Evolutionary conservation across 2,329 filamentous ascomycete genomes (phyloP).

Genomic region (Colletotrichum higginsianum): DNA sequence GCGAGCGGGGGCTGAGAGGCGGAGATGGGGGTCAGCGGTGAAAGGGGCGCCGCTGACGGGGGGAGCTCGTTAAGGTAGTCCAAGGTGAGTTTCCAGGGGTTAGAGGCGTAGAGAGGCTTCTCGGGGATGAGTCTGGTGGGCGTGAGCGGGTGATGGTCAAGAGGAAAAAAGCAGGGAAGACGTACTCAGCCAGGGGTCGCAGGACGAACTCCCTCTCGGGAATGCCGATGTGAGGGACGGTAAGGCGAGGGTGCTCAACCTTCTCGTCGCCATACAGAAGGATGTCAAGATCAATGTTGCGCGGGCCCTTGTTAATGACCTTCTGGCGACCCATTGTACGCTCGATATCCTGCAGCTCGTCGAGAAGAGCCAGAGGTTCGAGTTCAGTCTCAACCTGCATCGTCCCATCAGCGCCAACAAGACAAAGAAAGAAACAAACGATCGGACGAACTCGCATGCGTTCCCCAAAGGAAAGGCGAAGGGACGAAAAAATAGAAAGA

Average conservation of each 20-base stretch:
- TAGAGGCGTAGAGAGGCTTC: slow-evolving; percentile 65
- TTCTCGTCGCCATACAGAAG: slow-evolving; percentile 81
- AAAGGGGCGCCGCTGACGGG: slow-evolving; percentile 63
- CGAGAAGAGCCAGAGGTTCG: slow-evolving; percentile 81
- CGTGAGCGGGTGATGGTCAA: slow-evolving; percentile 11
- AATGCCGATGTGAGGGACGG: slow-evolving; percentile 87
- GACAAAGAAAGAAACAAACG: background rate
- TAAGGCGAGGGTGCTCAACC: slow-evolving; percentile 80
- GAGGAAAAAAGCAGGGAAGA: slow-evolving; percentile 13
- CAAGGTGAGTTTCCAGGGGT: slow-evolving; percentile 73
- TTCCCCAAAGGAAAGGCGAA: background rate
- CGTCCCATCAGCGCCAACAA: slow-evolving; percentile 21
- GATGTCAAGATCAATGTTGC: slow-evolving; percentile 96
- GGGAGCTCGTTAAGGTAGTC: slow-evolving; percentile 75
- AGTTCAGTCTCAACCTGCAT: slow-evolving; percentile 84
- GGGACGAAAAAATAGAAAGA: background rate
- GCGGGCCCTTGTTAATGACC: slow-evolving; percentile 90
- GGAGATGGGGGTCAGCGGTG: slow-evolving; percentile 72
- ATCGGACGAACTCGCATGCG: slow-evolving; percentile 1
- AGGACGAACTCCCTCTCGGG: slow-evolving; percentile 94
- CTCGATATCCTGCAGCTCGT: slow-evolving; percentile 89
- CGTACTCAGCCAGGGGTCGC: slow-evolving; percentile 84
- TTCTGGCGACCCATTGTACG: slow-evolving; percentile 84
- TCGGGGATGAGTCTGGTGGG: slow-evolving; percentile 67
- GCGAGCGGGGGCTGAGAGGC: slow-evolving; percentile 64